Evolutionary conservation across 2,329 filamentous ascomycete genomes (phyloP), one percentile per base, ranked within the genome.

Genomic region (Cladobotryum protrusum): DNA sequence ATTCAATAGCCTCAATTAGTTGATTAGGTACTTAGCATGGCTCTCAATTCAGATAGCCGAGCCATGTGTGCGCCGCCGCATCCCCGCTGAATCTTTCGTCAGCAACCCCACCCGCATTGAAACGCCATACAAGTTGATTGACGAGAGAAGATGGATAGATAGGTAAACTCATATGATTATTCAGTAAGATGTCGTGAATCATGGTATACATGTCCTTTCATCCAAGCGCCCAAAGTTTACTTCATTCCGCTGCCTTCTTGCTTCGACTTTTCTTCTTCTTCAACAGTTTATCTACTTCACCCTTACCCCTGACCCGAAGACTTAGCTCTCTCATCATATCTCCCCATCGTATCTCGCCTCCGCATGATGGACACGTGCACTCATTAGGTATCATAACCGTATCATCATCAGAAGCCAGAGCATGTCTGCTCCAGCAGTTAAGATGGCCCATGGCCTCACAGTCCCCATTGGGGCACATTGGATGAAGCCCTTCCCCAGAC

Each of bases 311-410:
- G 34, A 81, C 72, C 32, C 92, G 78, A 44, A 96, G 69, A 45
- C 79, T 93, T 58, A 95, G 68, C 63, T 95, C 91, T 62, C 83
- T 91, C 71, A 95, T 86, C 69, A 96, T 80, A 43, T 86, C 79
- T 0, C 76, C 73, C 92, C 92, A 97, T 45, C 74, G 65, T 2
- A 90, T 69, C 4, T 72, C 66, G 0, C 73, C 72, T 1, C 74
- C 68, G 62, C 92, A 97, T 17, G 70, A 70, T 0, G 89, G 89
- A 68, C 92, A 97, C 2, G 60, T 66, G 2, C 89, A 90, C 33
- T 74, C 63, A 1, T 79, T 72, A 0, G 92, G 92, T 1, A 95
- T 61, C 1, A 95, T 59, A 3, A 71, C 66, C 3, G 69, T 66
- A 0, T 63, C 59, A 0, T 60, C 61, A 3, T 69, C 65, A 1